Conservation (phyloP, 441 rosid genomes). For the Flueggea neowawraea region DNA sequence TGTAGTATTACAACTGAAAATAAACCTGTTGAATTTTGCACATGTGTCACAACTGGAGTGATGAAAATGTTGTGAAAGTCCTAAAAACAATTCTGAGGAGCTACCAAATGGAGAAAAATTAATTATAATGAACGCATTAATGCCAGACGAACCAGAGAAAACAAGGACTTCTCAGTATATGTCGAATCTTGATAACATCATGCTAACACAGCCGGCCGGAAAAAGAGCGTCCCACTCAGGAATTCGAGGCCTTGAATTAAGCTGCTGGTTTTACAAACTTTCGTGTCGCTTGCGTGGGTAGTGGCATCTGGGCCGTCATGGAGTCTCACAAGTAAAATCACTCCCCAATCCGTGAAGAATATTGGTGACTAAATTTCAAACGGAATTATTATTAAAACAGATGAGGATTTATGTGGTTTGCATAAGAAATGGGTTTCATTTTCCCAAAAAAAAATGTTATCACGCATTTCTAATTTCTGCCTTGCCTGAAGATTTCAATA, state of each 20-base stretch:
- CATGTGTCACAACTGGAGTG: neutral
- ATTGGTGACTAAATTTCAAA: no score
- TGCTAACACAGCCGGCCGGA: neutral
- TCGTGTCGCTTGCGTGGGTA: neutral
- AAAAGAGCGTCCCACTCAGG: neutral
- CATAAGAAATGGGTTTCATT: no score
- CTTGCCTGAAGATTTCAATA: no score
- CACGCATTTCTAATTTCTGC: no score
- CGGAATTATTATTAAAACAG: no score
- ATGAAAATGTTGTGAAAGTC: no score
- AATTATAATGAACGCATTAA: neutral
- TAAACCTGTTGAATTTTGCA: neutral
- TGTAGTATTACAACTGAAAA: no score
- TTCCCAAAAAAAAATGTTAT: no score
- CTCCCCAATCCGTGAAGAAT: no score
- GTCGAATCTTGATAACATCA: neutral
- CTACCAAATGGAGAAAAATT: neutral
- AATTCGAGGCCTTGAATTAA: neutral
- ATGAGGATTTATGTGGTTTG: no score
- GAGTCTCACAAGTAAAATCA: neutral
- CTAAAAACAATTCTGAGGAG: neutral
- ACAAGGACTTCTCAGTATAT: neutral
- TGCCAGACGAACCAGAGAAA: neutral
- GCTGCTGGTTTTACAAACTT: conserved; percentile 2
- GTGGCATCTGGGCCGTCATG: conserved; percentile 1